These are phyloP conservation scores for Thuidium tamariscinum DNA, from an alignment of 225 moss, liverwort and hornwort species.

Conservation along the genomic window DNA sequence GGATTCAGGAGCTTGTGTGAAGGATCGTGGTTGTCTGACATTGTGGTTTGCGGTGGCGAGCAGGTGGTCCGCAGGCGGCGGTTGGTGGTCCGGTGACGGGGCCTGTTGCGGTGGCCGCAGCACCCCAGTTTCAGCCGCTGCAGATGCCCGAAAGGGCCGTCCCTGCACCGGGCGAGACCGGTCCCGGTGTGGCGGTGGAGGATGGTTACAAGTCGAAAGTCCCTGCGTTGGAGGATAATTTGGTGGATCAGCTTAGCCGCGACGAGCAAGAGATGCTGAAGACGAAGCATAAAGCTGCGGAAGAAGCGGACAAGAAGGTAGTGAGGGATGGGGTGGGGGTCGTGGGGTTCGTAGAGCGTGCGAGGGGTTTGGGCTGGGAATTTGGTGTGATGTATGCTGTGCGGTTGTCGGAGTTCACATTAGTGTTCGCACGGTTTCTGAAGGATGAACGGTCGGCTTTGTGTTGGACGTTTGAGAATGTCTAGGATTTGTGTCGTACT, in stretches of 20 bases:
- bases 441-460: background rate
- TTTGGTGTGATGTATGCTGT: background rate
- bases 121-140: conserved; percentile 6
- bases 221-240: conserved; percentile 56
- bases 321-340: background rate
- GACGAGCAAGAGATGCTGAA: conserved; percentile 94
- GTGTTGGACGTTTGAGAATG: background rate
- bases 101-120: conserved; percentile 1
- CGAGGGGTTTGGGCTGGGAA: background rate
- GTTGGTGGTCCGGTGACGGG: background rate
- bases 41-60: background rate
- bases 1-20: background rate
- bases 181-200: conserved; percentile 8
- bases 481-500: background rate
- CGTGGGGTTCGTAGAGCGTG: background rate
- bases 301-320: conserved; percentile 98
- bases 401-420: background rate
- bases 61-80: conserved; percentile 19
- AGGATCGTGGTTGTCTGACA: background rate
- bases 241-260: conserved; percentile 73
- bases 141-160: conserved; percentile 49
- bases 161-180: conserved; percentile 14
- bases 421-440: background rate
- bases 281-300: conserved; percentile 89
- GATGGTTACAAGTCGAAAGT: conserved; percentile 72